Conservation (phyloP, 306 rosid genomes). For the Castanea sativa region DNA sequence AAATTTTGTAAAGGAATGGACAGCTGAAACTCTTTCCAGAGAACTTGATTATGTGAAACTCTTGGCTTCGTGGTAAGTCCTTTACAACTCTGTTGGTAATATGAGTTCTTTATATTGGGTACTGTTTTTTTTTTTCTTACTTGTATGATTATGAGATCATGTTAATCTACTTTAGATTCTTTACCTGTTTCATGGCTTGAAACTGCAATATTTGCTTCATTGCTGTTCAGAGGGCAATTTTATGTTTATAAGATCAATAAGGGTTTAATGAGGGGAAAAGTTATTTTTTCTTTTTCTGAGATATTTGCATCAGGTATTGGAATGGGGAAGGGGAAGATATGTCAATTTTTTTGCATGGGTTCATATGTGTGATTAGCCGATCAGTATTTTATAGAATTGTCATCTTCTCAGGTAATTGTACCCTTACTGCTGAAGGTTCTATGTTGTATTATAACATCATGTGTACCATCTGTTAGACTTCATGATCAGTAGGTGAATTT, state of each 20-base stretch:
- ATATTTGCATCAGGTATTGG: background rate
- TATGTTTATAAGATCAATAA: no score
- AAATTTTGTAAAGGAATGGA: no score
- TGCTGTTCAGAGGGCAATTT: background rate
- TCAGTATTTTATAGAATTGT: conserved; percentile 22
- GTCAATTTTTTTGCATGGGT: background rate
- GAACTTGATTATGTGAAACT: no score
- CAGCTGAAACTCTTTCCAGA: no score
- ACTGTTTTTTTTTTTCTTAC: background rate
- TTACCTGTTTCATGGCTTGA: background rate
- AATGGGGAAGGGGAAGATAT: background rate
- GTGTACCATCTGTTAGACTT: conserved; percentile 32
- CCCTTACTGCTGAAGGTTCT: conserved; percentile 28
- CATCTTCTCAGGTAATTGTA: conserved; percentile 34
- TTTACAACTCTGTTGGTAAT: no score
- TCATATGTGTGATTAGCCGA: conserved; percentile 16
- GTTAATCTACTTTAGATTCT: background rate
- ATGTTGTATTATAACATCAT: conserved; percentile 30
- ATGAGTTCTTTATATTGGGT: conserved; percentile 26
- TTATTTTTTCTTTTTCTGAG: background rate
- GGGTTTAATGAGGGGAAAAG: no score
- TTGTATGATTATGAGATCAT: background rate
- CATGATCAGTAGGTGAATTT: conserved; percentile 38
- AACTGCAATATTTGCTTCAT: background rate
- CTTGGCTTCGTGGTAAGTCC: no score